Conservation (phyloP, 2,329 filamentous ascomycete species). For the Neopestalotiopsis sp. region DNA sequence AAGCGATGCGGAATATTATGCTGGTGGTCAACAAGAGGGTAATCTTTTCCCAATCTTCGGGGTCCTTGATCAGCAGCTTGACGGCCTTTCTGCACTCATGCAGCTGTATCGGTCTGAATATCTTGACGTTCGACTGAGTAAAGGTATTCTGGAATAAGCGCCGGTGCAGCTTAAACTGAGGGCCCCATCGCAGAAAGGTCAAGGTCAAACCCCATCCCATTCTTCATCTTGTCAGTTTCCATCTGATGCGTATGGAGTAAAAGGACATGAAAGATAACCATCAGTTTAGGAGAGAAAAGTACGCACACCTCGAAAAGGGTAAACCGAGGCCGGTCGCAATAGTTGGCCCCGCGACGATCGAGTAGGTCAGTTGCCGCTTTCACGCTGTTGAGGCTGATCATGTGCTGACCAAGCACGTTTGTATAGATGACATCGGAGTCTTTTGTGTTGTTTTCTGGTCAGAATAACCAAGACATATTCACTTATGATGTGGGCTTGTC, state of each 20-base stretch:
- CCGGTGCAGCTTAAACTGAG: slow-evolving; percentile 46
- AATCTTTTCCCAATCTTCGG: slow-evolving; percentile 29
- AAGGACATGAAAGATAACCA: neutral
- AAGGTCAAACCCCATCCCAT: slow-evolving; percentile 35
- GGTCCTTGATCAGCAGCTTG: slow-evolving; percentile 27
- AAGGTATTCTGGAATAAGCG: slow-evolving; percentile 47
- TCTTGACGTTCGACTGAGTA: slow-evolving; percentile 37
- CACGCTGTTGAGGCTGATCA: slow-evolving; percentile 44
- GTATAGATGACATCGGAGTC: slow-evolving; percentile 38
- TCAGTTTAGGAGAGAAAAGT: neutral
- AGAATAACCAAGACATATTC: neutral
- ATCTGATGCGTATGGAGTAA: neutral
- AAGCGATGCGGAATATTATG: slow-evolving; percentile 33
- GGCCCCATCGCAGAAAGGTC: slow-evolving; percentile 39
- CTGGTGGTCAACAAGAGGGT: slow-evolving; percentile 32
- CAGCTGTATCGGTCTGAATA: slow-evolving; percentile 41
- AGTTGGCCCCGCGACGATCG: slow-evolving; percentile 45
- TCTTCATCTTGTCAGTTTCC: neutral
- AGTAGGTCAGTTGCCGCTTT: slow-evolving; percentile 46
- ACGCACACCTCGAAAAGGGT: slow-evolving; percentile 36
- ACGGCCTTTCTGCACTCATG: slow-evolving; percentile 36
- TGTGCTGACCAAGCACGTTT: slow-evolving; percentile 41
- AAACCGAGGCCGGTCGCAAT: slow-evolving; percentile 45
- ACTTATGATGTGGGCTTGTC: slow-evolving; percentile 19
- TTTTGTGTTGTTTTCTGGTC: slow-evolving; percentile 26